Percentiles rank a stretch among this genome's conserved stretches.
Conservation (phyloP, 345 rosid genomes). For the Salix dunnii region DNA sequence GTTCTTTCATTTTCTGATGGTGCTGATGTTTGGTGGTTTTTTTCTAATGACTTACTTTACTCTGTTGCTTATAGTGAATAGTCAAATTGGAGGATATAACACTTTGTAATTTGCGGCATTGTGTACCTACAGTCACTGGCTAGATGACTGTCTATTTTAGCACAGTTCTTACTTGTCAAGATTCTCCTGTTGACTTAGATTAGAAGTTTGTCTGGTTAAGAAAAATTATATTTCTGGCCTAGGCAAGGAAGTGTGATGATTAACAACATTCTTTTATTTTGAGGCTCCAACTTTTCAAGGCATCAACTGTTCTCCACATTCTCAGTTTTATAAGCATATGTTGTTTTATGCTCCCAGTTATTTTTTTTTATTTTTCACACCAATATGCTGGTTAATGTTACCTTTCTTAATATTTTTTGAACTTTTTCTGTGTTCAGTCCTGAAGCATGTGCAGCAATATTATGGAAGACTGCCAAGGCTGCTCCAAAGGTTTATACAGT, state of each 20-base stretch:
- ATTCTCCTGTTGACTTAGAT: neutral
- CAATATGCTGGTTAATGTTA: neutral
- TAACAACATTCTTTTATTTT: neutral
- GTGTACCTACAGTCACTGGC: neutral
- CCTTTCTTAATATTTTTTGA: neutral
- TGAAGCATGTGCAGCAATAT: constrained; percentile 95
- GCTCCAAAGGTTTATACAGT: constrained; percentile 66
- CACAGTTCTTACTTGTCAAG: neutral
- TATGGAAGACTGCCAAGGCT: constrained; percentile 91
- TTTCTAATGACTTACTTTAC: neutral
- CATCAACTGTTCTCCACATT: neutral
- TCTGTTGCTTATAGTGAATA: neutral
- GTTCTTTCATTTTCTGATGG: neutral
- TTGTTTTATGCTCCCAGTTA: neutral
- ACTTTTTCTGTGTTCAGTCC: constrained; percentile 50
- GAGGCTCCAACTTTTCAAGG: neutral
- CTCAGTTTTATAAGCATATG: neutral
- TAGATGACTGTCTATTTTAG: neutral
- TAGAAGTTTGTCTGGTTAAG: neutral
- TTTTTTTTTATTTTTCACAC: neutral
- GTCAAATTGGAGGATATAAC: neutral
- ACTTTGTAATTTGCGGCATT: neutral
- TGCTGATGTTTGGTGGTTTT: neutral
- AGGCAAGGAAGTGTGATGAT: neutral
- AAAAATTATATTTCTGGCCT: neutral